A percentile compares a stretch with the other conserved stretches of the same genome.
These are phyloP conservation scores for Hemileccinum rubropunctum DNA, from an alignment of 768 basidiomycete genomes.

Conservation along the genomic window DNA sequence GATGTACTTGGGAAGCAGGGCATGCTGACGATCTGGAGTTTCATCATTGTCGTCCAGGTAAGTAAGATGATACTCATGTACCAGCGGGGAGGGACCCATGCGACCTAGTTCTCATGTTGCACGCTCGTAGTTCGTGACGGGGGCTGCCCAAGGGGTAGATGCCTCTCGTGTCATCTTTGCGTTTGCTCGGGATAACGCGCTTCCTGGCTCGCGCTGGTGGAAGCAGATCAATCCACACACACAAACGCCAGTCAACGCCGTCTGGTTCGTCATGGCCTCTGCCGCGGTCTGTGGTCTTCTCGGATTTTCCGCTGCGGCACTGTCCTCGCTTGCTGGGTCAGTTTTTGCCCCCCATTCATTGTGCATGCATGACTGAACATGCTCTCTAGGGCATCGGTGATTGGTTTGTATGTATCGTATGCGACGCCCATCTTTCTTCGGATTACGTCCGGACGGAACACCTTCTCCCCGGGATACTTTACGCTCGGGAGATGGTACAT, in stretches of 20 bases:
- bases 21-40: slow-evolving; percentile 71
- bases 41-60: slow-evolving; percentile 63
- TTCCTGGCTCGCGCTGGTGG: slow-evolving; percentile 72
- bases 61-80: slow-evolving; percentile 15
- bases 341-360: slow-evolving; percentile 46
- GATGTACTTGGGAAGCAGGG: slow-evolving; percentile 63
- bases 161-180: slow-evolving; percentile 75
- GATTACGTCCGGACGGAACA: slow-evolving; percentile 63
- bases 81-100: too few species aligned
- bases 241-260: slow-evolving; percentile 71
- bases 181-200: slow-evolving; percentile 70
- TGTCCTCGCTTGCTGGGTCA: not conserved
- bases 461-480: slow-evolving; percentile 58
- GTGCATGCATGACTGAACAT: not conserved
- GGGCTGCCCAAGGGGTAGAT: slow-evolving; percentile 72
- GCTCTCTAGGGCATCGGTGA: slow-evolving; percentile 33
- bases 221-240: slow-evolving; percentile 57
- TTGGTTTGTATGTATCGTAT: not conserved
- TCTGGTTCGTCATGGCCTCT: slow-evolving; percentile 65
- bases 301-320: slow-evolving; percentile 61
- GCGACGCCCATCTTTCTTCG: slow-evolving; percentile 66
- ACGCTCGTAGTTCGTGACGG: slow-evolving; percentile 56
- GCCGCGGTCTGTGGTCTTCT: slow-evolving; percentile 59
- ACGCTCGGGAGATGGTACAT: slow-evolving; percentile 57
- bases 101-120: too few species aligned